Evolutionary conservation across 352 stramenopile species (phyloP), one percentile per base, ranked within the genome.

Genomic region (Blastocystis sp.): DNA sequence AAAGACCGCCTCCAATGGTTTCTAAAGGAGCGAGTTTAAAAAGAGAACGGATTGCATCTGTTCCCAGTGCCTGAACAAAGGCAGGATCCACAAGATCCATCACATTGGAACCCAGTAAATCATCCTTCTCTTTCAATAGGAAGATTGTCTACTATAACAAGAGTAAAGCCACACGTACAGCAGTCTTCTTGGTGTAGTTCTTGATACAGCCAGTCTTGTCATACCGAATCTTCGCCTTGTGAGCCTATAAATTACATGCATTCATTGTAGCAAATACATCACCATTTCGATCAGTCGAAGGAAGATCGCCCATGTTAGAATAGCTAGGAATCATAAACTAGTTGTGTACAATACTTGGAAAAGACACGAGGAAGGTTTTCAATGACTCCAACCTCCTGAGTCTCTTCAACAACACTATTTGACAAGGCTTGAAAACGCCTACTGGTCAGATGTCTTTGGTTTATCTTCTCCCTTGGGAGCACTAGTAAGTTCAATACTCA

Each of bases 401-500:
- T 48, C 13, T 76, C 64, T 17, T 76, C 64, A 2, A 76, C 64
- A 15, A 76, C 27, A 22, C 64, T 76, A 76, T 4, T 15, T 62
- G 19, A 62, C 6, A 44, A 54, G 64, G 53, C 9, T 4, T n/a
- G 1, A 24, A 53, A 1, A 15, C 1, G 7, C 17, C 30, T 37
- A 51, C 17, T 44, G 42, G 53, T 54, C 64, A 19, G 64, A 33
- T 5, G 17, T 4, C 53, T 22, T 53, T 76, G 27, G 35, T 27
- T 30, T 48, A 56, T 44, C 27, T 4, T 51, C 35, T 33, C 9
- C 64, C 15, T 76, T 54, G 15, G 17, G 35, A 44, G 53, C 22
- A 48, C n/a, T n/a, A 1, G 33, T 51, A 27, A 76, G 64, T 22
- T 76, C 64, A 76, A 76, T 76, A 51, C 64, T 76, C 64, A 76